Percentiles rank a stretch among this genome's conserved stretches.
Evolutionary conservation across 257 asterid genomes (phyloP).

Genomic region (Salvia rosmarinus): DNA sequence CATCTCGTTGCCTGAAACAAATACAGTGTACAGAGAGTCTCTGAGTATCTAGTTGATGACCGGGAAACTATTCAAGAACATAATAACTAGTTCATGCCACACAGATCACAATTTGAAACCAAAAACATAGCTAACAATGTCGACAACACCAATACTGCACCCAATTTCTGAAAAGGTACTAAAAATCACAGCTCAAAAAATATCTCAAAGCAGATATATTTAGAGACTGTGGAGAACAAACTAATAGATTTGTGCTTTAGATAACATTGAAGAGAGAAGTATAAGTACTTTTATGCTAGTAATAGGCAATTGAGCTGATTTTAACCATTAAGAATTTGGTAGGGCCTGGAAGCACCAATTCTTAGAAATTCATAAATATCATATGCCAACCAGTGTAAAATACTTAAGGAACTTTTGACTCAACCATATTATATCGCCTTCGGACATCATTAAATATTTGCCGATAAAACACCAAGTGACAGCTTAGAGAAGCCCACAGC

Average conservation of each 20-base stretch:
- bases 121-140: background rate
- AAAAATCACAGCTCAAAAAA: constrained; percentile 6
- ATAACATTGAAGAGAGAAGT: background rate
- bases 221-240: background rate
- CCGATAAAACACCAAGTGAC: background rate
- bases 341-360: background rate
- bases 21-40: constrained; percentile 2
- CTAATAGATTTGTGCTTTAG: background rate
- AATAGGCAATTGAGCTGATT: background rate
- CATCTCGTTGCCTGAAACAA: constrained; percentile 75
- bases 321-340: background rate
- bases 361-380: background rate
- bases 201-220: background rate
- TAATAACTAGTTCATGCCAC: background rate
- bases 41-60: background rate
- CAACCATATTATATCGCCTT: background rate
- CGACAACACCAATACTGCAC: background rate
- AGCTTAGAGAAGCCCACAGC: constrained; percentile 4
- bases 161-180: constrained; percentile 6
- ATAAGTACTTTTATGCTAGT: background rate
- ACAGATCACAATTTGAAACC: background rate
- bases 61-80: background rate
- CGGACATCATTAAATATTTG: background rate
- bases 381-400: background rate
- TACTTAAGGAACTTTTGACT: background rate